phyloP scores from a whole-genome alignment of 1,139 yeast genomes.

The Kodamaea ohmeri region DNA sequence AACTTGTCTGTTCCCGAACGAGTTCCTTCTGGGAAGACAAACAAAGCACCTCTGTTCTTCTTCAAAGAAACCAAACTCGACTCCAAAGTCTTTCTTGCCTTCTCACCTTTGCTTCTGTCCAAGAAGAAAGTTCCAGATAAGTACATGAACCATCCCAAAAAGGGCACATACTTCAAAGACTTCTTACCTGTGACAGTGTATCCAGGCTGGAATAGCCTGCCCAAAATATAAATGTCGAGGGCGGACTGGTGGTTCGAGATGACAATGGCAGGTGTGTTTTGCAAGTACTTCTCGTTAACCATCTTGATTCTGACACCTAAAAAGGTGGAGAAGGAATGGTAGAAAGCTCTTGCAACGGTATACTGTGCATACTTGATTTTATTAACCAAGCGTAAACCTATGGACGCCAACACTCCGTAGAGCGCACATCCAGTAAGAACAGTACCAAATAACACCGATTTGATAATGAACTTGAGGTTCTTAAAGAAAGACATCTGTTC shows the following conservation, averaged over 20 bases:
- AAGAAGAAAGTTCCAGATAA: constrained; percentile 88
- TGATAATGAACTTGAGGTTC: constrained; percentile 49
- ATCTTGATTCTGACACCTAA: constrained; percentile 71
- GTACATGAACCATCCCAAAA: constrained; percentile 94
- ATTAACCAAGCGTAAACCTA: constrained; percentile 63
- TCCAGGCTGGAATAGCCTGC: constrained; percentile 79
- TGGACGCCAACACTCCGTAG: constrained; percentile 76
- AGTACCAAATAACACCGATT: constrained; percentile 52
- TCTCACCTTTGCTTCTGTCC: constrained; percentile 75
- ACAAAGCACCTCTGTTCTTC: constrained; percentile 63
- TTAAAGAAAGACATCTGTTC: constrained; percentile 12
- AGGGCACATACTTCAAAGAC: constrained; percentile 80
- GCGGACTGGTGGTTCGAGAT: constrained; percentile 92
- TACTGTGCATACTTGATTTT: constrained; percentile 83
- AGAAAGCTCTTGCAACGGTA: constrained; percentile 83
- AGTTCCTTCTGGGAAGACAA: constrained; percentile 95
- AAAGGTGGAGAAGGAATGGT: constrained; percentile 52
- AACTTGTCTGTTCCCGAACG: constrained; percentile 73
- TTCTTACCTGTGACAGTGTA: constrained; percentile 92
- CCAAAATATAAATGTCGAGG: constrained; percentile 76
- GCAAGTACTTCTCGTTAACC: constrained; percentile 50
- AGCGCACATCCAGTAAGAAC: constrained; percentile 60
- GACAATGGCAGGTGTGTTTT: constrained; percentile 76
- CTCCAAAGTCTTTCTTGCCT: constrained; percentile 73
- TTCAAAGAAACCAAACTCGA: constrained; percentile 63